Base-by-base conservation (phyloP, 805 yeast species). In the Teunomyces barrocoloradensis region DNA sequence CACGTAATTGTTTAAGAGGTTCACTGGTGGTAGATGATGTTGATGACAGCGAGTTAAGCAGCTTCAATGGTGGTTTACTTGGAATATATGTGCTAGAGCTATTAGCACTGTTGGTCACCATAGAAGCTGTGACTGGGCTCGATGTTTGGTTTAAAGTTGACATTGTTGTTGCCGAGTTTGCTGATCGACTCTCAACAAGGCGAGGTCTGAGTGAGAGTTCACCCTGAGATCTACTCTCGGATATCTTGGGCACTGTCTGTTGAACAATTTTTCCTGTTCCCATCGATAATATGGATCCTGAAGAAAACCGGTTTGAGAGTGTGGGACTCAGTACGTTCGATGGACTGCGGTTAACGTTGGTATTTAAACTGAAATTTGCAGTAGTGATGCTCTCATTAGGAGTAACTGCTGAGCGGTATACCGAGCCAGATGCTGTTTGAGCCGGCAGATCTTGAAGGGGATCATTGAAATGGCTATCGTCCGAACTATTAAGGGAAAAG, bases 1-100 rank as follows among this genome's bases (percentile, higher is more conserved):
- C 95, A 41, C 94, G 70, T 51, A 91, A 68, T 56, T 88, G 94
- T 57, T 88, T 87, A 54, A 89, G 73, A 0, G 96, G 95, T 58
- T 89, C 96, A 9, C 52, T 64, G 11, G 33, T 11, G 18, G 45
- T 12, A n/a, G 29, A 42, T 13, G 40, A n/a, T 6, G 27, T 23
- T 9, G 48, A 33, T 6, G 33, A 15, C 23, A 28, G 43, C 2
- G 48, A 35, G 11, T 28, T 30, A 23, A 38, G 44, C 43, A 54
- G 49, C 23, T 54, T 44, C 30, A 46, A 43, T 32, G 44, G 33
- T 12, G 49, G 52, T 18, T 44, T 42, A 28, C 29, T 28, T 12
- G 32, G 20, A 15, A 39, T 27, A 21, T 39, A 32, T 17, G 43
- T 36, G 9, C 7, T 15, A 9, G 30, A 20, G 17, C 27, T 23